A percentile compares a stretch with the other conserved stretches of the same genome.
Conservation (phyloP, 129 eudicot species). For the Deinandra increscens region DNA sequence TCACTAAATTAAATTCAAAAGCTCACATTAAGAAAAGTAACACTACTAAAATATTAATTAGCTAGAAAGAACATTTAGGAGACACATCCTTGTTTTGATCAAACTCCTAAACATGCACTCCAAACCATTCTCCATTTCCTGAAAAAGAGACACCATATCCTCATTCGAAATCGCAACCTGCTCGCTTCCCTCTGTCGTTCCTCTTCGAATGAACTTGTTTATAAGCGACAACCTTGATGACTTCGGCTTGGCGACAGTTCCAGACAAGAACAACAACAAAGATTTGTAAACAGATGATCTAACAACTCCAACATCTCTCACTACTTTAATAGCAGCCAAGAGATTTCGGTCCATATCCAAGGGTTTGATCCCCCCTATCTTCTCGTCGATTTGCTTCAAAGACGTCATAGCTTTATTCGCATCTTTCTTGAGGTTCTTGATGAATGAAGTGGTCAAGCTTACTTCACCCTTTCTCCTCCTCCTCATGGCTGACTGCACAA, state of each 20-base stretch:
- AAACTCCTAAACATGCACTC: constrained; percentile 48
- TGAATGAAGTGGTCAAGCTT: constrained; percentile 33
- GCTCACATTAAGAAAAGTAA: constrained; percentile 8
- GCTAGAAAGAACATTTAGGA: constrained; percentile 40
- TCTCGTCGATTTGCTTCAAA: constrained; percentile 44
- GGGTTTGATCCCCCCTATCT: constrained; percentile 22
- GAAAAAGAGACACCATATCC: constrained; percentile 38
- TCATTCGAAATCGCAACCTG: constrained; percentile 31
- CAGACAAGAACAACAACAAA: constrained; percentile 40
- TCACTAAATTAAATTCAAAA: constrained; percentile 2
- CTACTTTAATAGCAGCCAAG: constrained; percentile 42
- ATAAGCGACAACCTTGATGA: constrained; percentile 34
- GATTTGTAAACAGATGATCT: constrained; percentile 41
- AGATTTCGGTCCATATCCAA: constrained; percentile 37
- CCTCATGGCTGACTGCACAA: constrained; percentile 40
- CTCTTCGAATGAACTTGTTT: constrained; percentile 36
- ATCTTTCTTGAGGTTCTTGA: constrained; percentile 44
- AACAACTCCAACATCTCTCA: constrained; percentile 49
- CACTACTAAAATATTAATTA: constrained; percentile 13
- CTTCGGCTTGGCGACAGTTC: constrained; percentile 33
- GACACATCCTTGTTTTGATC: constrained; percentile 44
- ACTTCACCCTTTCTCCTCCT: constrained; percentile 41
- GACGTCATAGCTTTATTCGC: constrained; percentile 36
- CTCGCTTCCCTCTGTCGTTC: background rate
- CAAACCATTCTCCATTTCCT: constrained; percentile 50